Evolutionary conservation across 495 filamentous ascomycete species (phyloP), one percentile per base, ranked within the genome.

Genomic region (Aspergillus biplanus): DNA sequence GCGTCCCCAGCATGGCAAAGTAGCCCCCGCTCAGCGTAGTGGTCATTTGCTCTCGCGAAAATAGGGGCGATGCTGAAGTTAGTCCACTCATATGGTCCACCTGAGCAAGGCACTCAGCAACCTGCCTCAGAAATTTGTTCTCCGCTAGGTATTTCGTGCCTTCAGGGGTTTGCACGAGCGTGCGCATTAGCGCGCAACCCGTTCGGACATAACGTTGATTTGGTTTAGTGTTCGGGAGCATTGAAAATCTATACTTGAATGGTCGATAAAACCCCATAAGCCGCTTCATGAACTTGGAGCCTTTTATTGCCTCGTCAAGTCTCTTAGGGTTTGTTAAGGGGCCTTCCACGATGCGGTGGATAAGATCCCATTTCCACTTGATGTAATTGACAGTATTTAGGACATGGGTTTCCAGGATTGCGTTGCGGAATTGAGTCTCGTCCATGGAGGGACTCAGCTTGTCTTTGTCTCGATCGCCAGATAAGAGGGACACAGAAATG

Each of bases 351-450:
- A 98, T 86, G 67, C 89, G 87, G 59, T 91, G 85, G 47, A 99
- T 91, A 32, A 96, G 78, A 65, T 96, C 91, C 95, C 95, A 99
- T 67, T 95, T 92, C 95, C 95, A 99, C 70, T 99, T 99, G 18
- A 86, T 79, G 71, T 87, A 96, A 62, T 96, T 97, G 54, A 90
- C 89, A 42, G 89, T 91, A 56, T 86, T 89, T 54, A 97, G 78
- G 6, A 98, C 91, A 62, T 90, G 86, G 0, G 92, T 96, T 63
- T 99, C 96, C 39, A 97, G 72, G 56, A 99, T 82, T 6, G 93
- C 82, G 66, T 88, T 88, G 47, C 93, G 89, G 74, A 99, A 99
- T 13, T 88, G 88, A 15, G 85, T 86, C 64, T 98, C 96, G 66
- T 98, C 95, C 75, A 97, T 91, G 37, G 89, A 82, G 47, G 89